A percentile compares a stretch with the other conserved stretches of the same genome.
These are phyloP conservation scores for Gonium pectorale DNA, from an alignment of 139 green algal species.

Conservation along the genomic window DNA sequence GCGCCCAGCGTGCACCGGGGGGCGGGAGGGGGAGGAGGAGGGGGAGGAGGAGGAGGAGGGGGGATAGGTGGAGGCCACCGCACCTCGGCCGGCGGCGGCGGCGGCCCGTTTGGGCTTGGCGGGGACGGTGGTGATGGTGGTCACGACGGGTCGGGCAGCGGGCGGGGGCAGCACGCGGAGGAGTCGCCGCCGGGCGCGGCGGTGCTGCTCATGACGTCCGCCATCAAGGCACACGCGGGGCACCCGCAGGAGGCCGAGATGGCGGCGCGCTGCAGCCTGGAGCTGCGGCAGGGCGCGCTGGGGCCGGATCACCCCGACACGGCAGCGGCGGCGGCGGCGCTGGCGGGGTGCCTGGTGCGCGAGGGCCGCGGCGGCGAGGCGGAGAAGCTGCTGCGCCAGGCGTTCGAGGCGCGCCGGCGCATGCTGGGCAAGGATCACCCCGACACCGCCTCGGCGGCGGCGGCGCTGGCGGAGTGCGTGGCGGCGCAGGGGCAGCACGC, in stretches of 20 bases:
- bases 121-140: no score
- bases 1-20: no score
- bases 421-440: slow-evolving; percentile 32
- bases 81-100: no score
- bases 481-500: neutral
- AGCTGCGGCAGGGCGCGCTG: neutral
- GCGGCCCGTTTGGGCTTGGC: no score
- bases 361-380: neutral
- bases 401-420: neutral
- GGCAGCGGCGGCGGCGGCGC: neutral
- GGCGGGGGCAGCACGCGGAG: no score
- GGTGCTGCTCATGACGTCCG: no score
- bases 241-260: neutral
- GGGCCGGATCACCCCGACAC: slow-evolving; percentile 8
- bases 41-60: no score
- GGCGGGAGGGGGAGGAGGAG: no score
- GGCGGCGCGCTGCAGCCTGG: neutral
- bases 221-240: no score
- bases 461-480: neutral
- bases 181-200: no score
- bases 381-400: neutral
- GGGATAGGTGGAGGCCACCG: neutral
- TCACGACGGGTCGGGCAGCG: no score
- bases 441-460: neutral
- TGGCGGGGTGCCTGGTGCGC: neutral